Base-by-base conservation (phyloP, 805 yeast genomes). In the Ascoidea asiatica region DNA sequence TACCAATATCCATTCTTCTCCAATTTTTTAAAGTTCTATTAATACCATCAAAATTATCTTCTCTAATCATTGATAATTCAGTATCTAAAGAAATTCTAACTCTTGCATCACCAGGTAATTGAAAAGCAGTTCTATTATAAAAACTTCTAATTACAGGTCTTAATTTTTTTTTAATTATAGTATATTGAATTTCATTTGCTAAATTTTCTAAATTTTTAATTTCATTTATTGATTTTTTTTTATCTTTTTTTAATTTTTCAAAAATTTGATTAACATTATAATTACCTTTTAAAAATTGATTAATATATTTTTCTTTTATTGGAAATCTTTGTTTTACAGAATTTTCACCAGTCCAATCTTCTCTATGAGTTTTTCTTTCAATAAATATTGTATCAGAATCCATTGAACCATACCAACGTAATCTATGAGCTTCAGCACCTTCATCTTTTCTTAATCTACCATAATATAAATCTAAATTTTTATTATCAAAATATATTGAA, bases 341-440 rank as follows among this genome's bases (percentile, higher is more conserved):
- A 65, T 90, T 90, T 63, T 92, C 98, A 54, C 99, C 99, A 2
- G 99, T 92, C 98, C 98, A 90, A 68, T 92, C 99, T 64, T 92
- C 98, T 63, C 98, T 77, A 60, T 92, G 98, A 5, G 99, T 92
- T 63, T 92, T 92, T 63, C 98, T 77, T 66, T 92, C 99, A 41
- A 90, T 95, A 51, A 92, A 92, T 45, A 90, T 85, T 38, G 84
- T 85, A 53, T 90, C 96, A 1, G 89, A 73, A 44, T 74, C 72
- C 98, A 92, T 92, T 45, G 96, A 96, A 59, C 99, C 98, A 61
- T 92, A 92, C 99, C 99, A 92, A 69, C 98, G 81, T 59, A 92
- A 72, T 66, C 99, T 81, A 52, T 90, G 88, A 19, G 97, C 97
- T 65, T 92, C 98, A 4, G 98, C 98, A 62, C 98, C 98, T 69